Conservation (phyloP, 768 basidiomycete species). For the Mycena epipterygia region DNA sequence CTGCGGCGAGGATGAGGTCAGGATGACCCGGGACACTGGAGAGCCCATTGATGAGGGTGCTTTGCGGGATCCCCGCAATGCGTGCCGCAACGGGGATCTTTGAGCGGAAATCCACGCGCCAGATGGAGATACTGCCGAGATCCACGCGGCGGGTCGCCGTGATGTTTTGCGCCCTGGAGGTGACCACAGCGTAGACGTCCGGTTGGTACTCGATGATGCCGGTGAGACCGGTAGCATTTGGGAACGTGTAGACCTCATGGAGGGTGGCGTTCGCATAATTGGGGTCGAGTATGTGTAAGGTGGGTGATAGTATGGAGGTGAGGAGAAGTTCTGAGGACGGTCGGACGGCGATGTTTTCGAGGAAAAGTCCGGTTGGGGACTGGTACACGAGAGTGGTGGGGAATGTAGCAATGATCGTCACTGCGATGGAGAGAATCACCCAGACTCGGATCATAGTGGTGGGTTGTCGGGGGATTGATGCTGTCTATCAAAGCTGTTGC, state of each 20-base stretch:
- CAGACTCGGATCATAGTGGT: no score
- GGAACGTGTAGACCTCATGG: slow-evolving; percentile 2
- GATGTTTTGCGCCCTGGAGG: background rate
- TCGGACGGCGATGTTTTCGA: slow-evolving; percentile 18
- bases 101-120: background rate
- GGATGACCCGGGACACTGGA: background rate
- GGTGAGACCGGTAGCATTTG: background rate
- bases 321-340: background rate
- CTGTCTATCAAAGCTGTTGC: no score
- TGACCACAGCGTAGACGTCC: no score
- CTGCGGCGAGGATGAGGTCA: slow-evolving; percentile 4
- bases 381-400: background rate
- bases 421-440: no score
- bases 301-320: background rate
- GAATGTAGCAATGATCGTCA: background rate
- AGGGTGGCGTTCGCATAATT: background rate
- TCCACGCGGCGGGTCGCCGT: background rate
- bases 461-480: no score
- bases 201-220: slow-evolving; percentile 10
- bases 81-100: background rate
- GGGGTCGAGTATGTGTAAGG: slow-evolving; percentile 10
- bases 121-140: background rate
- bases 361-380: background rate
- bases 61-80: background rate
- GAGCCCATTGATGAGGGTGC: background rate